phyloP scores from a whole-genome alignment of 2,329 filamentous ascomycete genomes.

The Scytalidium lignicola region DNA sequence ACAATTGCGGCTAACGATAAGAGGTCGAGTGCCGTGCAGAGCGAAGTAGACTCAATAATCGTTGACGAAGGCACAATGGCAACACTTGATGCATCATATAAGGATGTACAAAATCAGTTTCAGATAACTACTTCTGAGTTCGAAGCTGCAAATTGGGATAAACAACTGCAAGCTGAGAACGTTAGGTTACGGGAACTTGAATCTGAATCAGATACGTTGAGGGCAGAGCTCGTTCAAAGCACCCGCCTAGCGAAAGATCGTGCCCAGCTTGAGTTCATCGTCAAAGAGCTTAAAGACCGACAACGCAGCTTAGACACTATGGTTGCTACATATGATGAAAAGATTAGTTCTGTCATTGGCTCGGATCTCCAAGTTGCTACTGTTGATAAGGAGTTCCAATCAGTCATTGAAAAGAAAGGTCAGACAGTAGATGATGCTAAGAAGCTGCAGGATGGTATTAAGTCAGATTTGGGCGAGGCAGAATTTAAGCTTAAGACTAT shows the following conservation, averaged over 20 bases:
- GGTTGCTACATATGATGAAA: slow-evolving; percentile 65
- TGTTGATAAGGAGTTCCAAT: slow-evolving; percentile 67
- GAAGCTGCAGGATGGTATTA: slow-evolving; percentile 63
- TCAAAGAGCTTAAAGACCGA: slow-evolving; percentile 71
- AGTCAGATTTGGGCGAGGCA: slow-evolving; percentile 69
- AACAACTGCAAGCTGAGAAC: slow-evolving; percentile 62
- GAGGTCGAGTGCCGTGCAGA: slow-evolving; percentile 61
- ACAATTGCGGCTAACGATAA: slow-evolving; percentile 70
- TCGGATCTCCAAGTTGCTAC: slow-evolving; percentile 62
- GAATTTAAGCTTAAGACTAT: slow-evolving; percentile 66
- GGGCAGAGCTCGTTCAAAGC: slow-evolving; percentile 76
- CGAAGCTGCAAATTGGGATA: slow-evolving; percentile 62
- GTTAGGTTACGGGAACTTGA: slow-evolving; percentile 64
- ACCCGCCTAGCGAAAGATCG: slow-evolving; percentile 77
- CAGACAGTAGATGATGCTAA: slow-evolving; percentile 59
- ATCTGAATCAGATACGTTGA: slow-evolving; percentile 64
- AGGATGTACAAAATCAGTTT: slow-evolving; percentile 62
- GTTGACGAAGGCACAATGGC: slow-evolving; percentile 83
- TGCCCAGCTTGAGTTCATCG: slow-evolving; percentile 77
- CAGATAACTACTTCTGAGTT: slow-evolving; percentile 58
- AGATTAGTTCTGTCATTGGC: slow-evolving; percentile 61
- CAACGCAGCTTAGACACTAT: slow-evolving; percentile 74
- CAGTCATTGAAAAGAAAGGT: slow-evolving; percentile 51
- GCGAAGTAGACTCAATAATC: slow-evolving; percentile 64
- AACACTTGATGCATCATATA: slow-evolving; percentile 67